Conservation (phyloP, 176 grass and related monocot species). For the Tillandsia leiboldiana region DNA sequence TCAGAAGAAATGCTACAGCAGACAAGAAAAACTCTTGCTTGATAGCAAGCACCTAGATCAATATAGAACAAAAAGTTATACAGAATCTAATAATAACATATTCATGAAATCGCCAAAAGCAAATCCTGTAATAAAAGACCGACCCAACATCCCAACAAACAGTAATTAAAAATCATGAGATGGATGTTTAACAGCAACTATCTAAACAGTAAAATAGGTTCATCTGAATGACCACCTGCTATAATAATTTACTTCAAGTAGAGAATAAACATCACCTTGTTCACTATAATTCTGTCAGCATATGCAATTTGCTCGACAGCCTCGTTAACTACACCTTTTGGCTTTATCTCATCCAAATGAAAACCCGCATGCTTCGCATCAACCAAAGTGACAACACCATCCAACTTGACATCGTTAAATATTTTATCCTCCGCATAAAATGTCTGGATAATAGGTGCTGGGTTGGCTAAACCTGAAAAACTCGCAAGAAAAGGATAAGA, state of each 20-base stretch:
- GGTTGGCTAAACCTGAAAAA: constrained; percentile 75
- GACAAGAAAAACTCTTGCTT: neutral
- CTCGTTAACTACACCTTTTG: constrained; percentile 91
- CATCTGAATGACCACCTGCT: neutral
- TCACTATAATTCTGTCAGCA: constrained; percentile 95
- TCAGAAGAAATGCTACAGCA: neutral
- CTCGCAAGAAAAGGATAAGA: neutral
- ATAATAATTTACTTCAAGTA: neutral
- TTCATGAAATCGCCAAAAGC: neutral
- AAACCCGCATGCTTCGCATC: constrained; percentile 79
- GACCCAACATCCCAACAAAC: neutral
- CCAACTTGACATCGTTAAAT: constrained; percentile 92
- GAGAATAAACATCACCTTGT: constrained; percentile 50
- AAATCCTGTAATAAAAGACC: neutral
- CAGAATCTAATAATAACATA: neutral
- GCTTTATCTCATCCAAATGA: constrained; percentile 91
- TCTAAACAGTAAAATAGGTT: neutral
- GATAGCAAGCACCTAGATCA: neutral
- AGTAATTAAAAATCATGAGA: neutral
- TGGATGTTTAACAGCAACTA: neutral
- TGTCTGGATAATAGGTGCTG: constrained; percentile 92
- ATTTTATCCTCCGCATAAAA: constrained; percentile 89
- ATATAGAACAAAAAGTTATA: neutral
- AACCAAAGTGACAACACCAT: constrained; percentile 98
- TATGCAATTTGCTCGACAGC: constrained; percentile 96